Base-by-base conservation (phyloP, 331 rosid species). In the Acacia pycnantha region DNA sequence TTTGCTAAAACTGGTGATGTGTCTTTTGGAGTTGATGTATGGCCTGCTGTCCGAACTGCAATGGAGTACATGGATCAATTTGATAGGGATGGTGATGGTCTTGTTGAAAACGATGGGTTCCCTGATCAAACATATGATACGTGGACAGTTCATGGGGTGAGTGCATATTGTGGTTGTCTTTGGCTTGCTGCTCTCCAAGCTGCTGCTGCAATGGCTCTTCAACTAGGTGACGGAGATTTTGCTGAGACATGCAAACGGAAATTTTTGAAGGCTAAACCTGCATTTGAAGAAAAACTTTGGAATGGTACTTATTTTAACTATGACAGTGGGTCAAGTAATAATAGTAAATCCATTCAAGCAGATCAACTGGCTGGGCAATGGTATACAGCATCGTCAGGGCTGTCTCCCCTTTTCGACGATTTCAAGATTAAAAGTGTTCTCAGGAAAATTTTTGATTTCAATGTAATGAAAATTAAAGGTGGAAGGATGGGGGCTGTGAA, bases 181-280 rank as follows among this genome's bases (percentile, higher is more conserved):
- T 95, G 99, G 99, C 92, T 95, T 76, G 97, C 99, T 46, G 97
- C 99, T 68, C 94, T 96, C 65, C 99, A 96, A 85, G 98, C 99
- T 81, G 98, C 99, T 73, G 98, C 99, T 73, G 95, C 94, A 18
- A 96, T 96, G 99, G 99, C 99, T 82, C 71, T 85, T 87, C 88
- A 90, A 78, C 84, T 96, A 3, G 99, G 97, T 12, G 99, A 96
- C 85, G 88, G 19, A 70, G 86, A 85, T n/a, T 96, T 93, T 84
- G 98, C 99, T 0, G 99, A 96, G 84, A 88, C 87, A 79, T 96
- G 99, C 90, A 96, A 96, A 85, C 88, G 97, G 77, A 90, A 87
- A 82, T 93, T 74, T 88, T 82, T 96, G 87, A 92, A 90, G 88
- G 98, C 99, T 79, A 96, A 94, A 84, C 93, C 94, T 8, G 88